phyloP scores from a whole-genome alignment of 2,329 filamentous ascomycete species.

The Furcasterigmium furcatum region DNA sequence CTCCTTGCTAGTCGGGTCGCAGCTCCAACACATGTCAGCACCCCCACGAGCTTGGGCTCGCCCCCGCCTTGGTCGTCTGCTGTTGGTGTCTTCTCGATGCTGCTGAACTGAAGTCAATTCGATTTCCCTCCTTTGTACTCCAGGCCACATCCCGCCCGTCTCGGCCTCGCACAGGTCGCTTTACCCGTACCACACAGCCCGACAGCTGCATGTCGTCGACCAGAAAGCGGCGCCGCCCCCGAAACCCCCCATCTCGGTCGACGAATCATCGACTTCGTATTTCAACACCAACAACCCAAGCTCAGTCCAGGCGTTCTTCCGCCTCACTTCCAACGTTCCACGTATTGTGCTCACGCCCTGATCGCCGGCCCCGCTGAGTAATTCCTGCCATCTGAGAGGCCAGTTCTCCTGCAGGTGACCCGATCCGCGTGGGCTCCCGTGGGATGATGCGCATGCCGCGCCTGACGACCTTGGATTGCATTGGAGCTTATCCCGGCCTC shows the following conservation, averaged over 20 bases:
- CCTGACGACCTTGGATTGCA: background rate
- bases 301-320: slow-evolving; percentile 5
- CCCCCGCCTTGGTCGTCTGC: too few relatives aligned
- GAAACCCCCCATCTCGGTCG: background rate
- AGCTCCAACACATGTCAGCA: too few relatives aligned
- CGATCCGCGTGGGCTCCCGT: slow-evolving; percentile 6
- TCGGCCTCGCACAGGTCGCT: slow-evolving; percentile 9
- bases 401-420: slow-evolving; percentile 6
- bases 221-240: too few relatives aligned
- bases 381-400: slow-evolving; percentile 20
- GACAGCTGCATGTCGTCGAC: background rate
- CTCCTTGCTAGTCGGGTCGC: too few relatives aligned
- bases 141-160: too few relatives aligned
- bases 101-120: too few relatives aligned
- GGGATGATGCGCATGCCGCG: slow-evolving; percentile 6
- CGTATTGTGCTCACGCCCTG: too few relatives aligned
- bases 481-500: slow-evolving; percentile 9
- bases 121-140: too few relatives aligned
- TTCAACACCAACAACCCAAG: slow-evolving; percentile 12
- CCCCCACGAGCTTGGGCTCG: too few relatives aligned
- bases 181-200: slow-evolving; percentile 7
- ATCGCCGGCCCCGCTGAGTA: slow-evolving; percentile 17
- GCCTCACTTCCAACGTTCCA: slow-evolving; percentile 4
- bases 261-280: slow-evolving; percentile 13
- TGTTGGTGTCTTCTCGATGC: too few relatives aligned